Percentiles rank a stretch among this genome's conserved stretches.
Conservation (phyloP, 352 stramenopile species). For the Globisporangium orthogonon region DNA sequence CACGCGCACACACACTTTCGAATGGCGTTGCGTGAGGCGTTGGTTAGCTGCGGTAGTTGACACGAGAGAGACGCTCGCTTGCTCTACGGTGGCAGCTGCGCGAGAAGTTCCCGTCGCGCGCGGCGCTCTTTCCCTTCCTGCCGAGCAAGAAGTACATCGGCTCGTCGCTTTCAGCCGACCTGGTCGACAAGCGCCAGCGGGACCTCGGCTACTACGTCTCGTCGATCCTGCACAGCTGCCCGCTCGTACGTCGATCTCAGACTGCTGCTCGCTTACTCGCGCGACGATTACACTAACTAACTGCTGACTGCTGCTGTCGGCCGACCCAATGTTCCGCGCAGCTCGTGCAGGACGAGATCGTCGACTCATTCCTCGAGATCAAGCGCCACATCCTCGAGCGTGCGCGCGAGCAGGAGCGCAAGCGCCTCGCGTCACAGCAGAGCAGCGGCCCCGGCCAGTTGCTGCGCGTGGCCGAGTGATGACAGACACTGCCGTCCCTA, state of each 20-base stretch:
- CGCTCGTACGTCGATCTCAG: slow-evolving; percentile 25
- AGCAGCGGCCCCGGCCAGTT: slow-evolving; percentile 5
- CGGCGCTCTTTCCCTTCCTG: slow-evolving; percentile 62
- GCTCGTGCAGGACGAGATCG: slow-evolving; percentile 82
- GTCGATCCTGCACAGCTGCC: slow-evolving; percentile 75
- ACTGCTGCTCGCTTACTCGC: too few species aligned
- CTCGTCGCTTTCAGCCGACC: slow-evolving; percentile 76
- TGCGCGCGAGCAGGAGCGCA: slow-evolving; percentile 41
- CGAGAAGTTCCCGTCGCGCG: slow-evolving; percentile 79
- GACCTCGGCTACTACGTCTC: slow-evolving; percentile 86
- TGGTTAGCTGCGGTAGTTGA: neutral
- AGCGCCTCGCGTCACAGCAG: slow-evolving; percentile 7
- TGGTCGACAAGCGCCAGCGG: slow-evolving; percentile 84
- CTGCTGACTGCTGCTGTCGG: too few species aligned
- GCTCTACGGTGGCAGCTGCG: slow-evolving; percentile 33
- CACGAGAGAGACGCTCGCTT: too few species aligned
- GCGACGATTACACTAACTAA: neutral
- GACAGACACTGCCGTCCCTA: too few species aligned
- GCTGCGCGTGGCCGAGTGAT: slow-evolving; percentile 7
- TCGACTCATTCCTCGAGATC: slow-evolving; percentile 86
- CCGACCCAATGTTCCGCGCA: slow-evolving; percentile 7
- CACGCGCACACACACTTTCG: neutral
- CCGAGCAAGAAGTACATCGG: slow-evolving; percentile 87
- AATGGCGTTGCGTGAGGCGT: neutral
- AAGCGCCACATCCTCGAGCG: slow-evolving; percentile 78